phyloP scores from a whole-genome alignment of 352 stramenopile genomes.

The Phytophthora sojae region DNA sequence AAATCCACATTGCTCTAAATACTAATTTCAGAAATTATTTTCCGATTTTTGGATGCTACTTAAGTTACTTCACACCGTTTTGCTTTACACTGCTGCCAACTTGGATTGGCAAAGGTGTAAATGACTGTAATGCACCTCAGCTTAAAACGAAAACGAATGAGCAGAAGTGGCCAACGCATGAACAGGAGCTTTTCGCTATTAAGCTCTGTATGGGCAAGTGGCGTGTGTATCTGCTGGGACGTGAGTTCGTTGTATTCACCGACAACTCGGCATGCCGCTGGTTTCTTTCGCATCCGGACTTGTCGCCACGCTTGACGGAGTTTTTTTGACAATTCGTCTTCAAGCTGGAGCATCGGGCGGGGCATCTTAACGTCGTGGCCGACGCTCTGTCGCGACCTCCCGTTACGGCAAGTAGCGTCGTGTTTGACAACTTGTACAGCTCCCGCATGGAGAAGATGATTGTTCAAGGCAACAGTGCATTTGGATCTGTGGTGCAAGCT shows the following conservation, averaged over 20 bases:
- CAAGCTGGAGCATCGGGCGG: conserved; percentile 1
- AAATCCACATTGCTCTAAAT: no score
- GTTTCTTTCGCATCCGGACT: neutral
- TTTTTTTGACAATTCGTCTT: neutral
- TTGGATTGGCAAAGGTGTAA: no score
- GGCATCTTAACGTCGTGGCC: neutral
- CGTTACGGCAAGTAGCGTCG: neutral
- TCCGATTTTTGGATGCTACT: no score
- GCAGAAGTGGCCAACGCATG: conserved; percentile 3
- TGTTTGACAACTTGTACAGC: no score
- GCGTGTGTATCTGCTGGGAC: neutral
- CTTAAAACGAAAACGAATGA: no score
- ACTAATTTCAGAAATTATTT: no score
- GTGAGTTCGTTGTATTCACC: neutral
- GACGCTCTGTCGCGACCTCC: conserved; percentile 1
- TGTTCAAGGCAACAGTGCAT: no score
- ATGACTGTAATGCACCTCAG: no score
- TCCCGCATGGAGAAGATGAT: neutral
- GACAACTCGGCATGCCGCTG: conserved; percentile 4
- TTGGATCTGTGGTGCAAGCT: no score
- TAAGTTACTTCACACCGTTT: no score
- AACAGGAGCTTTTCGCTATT: conserved; percentile 10
- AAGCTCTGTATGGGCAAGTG: neutral
- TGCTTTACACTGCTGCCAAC: no score
- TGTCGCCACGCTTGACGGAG: neutral